These are phyloP conservation scores for Beverwykella pulmonaria DNA, from an alignment of 495 filamentous ascomycete species.

Conservation along the genomic window DNA sequence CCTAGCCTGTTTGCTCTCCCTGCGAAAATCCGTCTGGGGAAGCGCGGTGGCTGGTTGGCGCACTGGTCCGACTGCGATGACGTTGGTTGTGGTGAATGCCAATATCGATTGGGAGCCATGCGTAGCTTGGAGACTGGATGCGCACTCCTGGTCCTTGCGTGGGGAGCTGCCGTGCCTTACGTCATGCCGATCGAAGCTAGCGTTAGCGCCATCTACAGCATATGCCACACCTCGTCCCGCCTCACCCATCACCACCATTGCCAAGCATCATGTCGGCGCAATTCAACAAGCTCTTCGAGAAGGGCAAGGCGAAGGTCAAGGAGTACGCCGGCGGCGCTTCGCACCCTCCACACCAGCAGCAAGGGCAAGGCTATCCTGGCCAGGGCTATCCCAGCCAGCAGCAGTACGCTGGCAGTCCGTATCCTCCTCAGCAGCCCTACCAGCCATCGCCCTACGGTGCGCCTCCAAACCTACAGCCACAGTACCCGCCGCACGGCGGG, in stretches of 20 bases:
- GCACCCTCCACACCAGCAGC: slow-evolving; percentile 7
- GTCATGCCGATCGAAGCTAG: background rate
- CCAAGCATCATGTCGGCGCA: slow-evolving; percentile 6
- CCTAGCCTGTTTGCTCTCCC: background rate
- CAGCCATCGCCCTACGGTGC: background rate
- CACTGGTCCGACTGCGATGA: background rate
- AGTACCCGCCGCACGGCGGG: background rate
- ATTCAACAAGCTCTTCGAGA: slow-evolving; percentile 31
- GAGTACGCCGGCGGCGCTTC: slow-evolving; percentile 14
- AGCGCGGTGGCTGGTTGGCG: background rate
- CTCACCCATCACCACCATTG: background rate
- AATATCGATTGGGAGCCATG: background rate
- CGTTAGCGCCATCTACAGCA: background rate
- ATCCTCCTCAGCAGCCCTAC: slow-evolving; percentile 12
- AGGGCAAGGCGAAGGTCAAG: slow-evolving; percentile 36
- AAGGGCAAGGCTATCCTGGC: slow-evolving; percentile 1
- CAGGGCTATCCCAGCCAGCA: slow-evolving; percentile 4
- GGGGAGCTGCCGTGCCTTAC: background rate
- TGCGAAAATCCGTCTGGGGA: background rate
- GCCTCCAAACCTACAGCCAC: slow-evolving; percentile 6
- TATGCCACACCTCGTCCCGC: background rate
- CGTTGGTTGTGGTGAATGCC: background rate
- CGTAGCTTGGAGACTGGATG: background rate
- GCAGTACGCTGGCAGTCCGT: slow-evolving; percentile 1
- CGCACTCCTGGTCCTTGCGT: background rate